phyloP scores from a whole-genome alignment of 2,329 filamentous ascomycete species.

The Sordariomycetes sp. region DNA sequence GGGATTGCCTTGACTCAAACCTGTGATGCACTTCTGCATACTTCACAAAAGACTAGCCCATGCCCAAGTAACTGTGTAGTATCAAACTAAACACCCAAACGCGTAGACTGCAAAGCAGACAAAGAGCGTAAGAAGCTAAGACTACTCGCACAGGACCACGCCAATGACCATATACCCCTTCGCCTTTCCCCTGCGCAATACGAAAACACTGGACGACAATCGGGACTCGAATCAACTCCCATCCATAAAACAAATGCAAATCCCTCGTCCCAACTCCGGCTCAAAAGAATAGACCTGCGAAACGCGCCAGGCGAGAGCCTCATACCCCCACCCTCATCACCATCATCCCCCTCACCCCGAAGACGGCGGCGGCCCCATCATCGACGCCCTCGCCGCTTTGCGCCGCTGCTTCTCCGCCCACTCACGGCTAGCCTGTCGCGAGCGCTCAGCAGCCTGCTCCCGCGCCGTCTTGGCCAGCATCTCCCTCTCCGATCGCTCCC shows the following conservation, averaged over 20 bases:
- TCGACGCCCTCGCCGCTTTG: conserved; percentile 16
- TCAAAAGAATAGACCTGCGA: neutral
- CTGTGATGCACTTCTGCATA: too few relatives aligned
- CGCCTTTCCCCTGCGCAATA: neutral
- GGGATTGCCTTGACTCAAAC: too few relatives aligned
- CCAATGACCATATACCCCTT: neutral
- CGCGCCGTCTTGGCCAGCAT: conserved; percentile 37
- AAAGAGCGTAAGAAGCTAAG: neutral
- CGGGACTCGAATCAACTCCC: neutral
- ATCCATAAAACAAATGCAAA: neutral
- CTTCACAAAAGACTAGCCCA: neutral
- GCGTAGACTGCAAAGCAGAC: neutral
- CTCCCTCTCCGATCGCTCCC: conserved; percentile 41
- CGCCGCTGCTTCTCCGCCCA: conserved; percentile 47
- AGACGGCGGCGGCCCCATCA: neutral
- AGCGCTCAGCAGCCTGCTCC: conserved; percentile 47
- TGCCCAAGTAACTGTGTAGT: neutral
- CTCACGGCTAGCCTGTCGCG: conserved; percentile 42
- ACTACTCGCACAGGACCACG: neutral
- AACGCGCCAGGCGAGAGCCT: neutral
- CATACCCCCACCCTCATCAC: neutral
- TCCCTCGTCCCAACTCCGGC: neutral
- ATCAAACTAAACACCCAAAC: neutral
- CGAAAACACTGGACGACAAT: neutral
- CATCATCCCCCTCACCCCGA: neutral